These are phyloP conservation scores for Polychytrium aggregatum DNA, from an alignment of 192 early-diverging fungal species.

Conservation along the genomic window DNA sequence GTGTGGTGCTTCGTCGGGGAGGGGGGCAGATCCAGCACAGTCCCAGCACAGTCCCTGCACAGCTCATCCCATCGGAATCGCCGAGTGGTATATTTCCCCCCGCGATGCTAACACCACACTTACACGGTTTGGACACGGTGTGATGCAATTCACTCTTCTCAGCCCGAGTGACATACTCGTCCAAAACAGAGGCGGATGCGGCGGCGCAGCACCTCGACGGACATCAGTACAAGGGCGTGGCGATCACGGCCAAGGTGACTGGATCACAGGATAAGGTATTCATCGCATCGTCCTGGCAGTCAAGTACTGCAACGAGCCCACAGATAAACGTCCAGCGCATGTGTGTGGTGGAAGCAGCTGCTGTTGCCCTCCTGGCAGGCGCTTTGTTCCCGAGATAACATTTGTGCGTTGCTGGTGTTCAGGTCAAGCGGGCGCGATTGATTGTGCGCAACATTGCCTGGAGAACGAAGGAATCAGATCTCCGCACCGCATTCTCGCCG, in stretches of 20 bases:
- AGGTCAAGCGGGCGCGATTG: constrained; percentile 60
- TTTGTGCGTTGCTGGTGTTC: no score
- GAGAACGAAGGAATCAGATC: constrained; percentile 34
- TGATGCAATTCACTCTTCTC: no score
- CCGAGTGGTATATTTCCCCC: constrained; percentile 1
- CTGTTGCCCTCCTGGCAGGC: no score
- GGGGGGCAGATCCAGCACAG: not conserved
- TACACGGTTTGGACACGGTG: no score
- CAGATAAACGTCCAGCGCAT: no score
- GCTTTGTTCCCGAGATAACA: no score
- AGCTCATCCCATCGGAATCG: no score
- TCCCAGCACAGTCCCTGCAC: no score
- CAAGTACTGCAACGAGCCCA: no score
- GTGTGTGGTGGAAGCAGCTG: no score
- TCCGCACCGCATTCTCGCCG: constrained; percentile 51
- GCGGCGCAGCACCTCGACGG: constrained; percentile 55
- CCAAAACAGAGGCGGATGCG: constrained; percentile 27
- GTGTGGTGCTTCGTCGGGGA: not conserved
- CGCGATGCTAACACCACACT: not conserved
- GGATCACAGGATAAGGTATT: constrained; percentile 3
- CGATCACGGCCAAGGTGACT: constrained; percentile 16
- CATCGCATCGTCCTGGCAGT: no score
- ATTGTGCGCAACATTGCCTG: constrained; percentile 85
- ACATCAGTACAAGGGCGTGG: constrained; percentile 67
- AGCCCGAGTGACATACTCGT: constrained; percentile 39